Percentiles rank a stretch among this genome's conserved stretches.
phyloP scores from a whole-genome alignment of 192 early-diverging fungal genomes.

The Podila clonocystis region DNA sequence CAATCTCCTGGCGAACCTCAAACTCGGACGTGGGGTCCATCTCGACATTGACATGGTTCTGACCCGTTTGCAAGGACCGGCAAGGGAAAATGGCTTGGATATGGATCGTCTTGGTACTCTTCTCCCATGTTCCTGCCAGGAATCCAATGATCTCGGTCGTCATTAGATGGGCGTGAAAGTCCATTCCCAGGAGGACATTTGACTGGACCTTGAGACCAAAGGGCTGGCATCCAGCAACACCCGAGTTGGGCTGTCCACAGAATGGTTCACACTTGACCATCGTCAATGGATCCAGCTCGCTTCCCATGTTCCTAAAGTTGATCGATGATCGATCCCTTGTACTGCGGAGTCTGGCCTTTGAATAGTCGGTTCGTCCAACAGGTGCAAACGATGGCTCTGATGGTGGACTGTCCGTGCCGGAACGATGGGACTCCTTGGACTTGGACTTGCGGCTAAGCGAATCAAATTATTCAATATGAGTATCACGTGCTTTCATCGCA shows the following conservation, averaged over 20 bases:
- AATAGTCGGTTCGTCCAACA: conserved; percentile 62
- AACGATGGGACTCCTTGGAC: conserved; percentile 18
- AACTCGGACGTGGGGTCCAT: conserved; percentile 87
- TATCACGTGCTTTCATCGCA: no score
- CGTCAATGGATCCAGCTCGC: conserved; percentile 76
- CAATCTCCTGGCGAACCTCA: conserved; percentile 79
- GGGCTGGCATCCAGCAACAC: conserved; percentile 77
- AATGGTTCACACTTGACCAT: conserved; percentile 88
- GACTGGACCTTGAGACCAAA: conserved; percentile 80
- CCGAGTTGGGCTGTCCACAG: conserved; percentile 71
- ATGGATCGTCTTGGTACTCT: conserved; percentile 51
- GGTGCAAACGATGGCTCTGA: conserved; percentile 44
- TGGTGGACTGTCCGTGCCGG: conserved; percentile 10
- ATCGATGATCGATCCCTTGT: conserved; percentile 53
- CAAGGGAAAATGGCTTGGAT: conserved; percentile 81
- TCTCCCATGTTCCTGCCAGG: conserved; percentile 82
- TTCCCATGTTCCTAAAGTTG: conserved; percentile 51
- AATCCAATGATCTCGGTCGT: conserved; percentile 91
- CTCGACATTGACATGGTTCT: conserved; percentile 86
- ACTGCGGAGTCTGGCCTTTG: conserved; percentile 62
- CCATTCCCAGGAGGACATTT: conserved; percentile 85
- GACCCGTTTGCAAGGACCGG: conserved; percentile 73
- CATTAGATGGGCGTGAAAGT: conserved; percentile 93
- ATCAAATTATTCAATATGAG: background rate
- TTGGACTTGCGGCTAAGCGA: conserved; percentile 36